phyloP scores from a whole-genome alignment of 1,284 basidiomycete genomes.

The Rhodofomes roseus region DNA sequence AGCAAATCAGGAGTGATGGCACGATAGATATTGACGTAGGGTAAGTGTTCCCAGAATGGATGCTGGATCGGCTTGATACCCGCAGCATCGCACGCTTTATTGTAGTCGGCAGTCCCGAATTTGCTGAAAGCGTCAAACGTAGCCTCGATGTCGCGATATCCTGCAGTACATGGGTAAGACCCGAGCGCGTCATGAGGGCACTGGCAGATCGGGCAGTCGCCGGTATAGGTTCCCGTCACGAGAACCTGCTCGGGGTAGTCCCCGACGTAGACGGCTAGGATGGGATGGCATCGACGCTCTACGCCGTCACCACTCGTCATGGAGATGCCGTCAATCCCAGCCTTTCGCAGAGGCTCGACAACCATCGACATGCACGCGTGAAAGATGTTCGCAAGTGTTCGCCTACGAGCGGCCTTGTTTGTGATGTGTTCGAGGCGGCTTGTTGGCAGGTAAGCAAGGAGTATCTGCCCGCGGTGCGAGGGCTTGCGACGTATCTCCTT shows the following conservation, averaged over 20 bases:
- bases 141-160: not conserved
- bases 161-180: not conserved
- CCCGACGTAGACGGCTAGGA: slow-evolving; percentile 17
- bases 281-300: slow-evolving; percentile 14
- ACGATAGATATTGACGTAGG: slow-evolving; percentile 29
- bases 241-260: slow-evolving; percentile 25
- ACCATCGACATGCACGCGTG: slow-evolving; percentile 17
- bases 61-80: slow-evolving; percentile 14
- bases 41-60: slow-evolving; percentile 36
- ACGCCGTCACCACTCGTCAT: slow-evolving; percentile 19
- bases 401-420: too few relatives aligned
- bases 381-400: slow-evolving; percentile 10
- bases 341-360: slow-evolving; percentile 6
- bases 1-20: slow-evolving; percentile 27
- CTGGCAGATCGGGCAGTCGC: slow-evolving; percentile 14
- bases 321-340: slow-evolving; percentile 10
- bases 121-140: not conserved
- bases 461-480: not conserved
- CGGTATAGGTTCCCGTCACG: slow-evolving; percentile 10
- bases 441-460: not conserved
- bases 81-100: not conserved
- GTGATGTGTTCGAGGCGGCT: too few relatives aligned
- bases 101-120: not conserved
- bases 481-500: not conserved
- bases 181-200: not conserved